A percentile compares a stretch with the other conserved stretches of the same genome.
Conservation (phyloP, 345 rosid genomes). For the Turritis glabra region DNA sequence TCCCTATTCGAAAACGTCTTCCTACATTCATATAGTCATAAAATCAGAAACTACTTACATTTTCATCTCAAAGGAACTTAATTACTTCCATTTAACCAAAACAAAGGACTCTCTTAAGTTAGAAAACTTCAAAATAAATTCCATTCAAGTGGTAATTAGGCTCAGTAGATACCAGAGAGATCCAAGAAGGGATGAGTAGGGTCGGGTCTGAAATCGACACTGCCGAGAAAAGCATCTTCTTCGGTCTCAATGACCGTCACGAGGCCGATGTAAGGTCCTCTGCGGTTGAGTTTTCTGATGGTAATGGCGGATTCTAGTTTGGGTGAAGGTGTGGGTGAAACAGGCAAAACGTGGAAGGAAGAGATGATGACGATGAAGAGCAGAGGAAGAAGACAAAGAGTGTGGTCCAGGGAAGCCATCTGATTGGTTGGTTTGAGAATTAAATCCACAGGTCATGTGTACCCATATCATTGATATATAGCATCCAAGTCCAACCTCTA, state of each 20-base stretch:
- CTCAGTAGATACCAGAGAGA: conserved; percentile 45
- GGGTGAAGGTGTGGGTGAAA: conserved; percentile 20
- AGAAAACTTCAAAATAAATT: not conserved
- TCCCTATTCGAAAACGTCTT: conserved; percentile 48
- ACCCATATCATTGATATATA: not conserved
- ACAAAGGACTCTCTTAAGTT: not conserved
- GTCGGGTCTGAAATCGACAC: conserved; percentile 42
- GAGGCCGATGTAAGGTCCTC: conserved; percentile 52
- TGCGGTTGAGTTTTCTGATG: conserved; percentile 40
- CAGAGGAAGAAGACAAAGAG: not conserved
- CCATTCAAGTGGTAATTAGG: conserved; percentile 18
- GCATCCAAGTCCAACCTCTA: not conserved
- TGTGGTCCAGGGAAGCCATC: conserved; percentile 28
- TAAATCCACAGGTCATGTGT: not conserved
- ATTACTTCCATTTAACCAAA: not conserved
- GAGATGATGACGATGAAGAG: conserved; percentile 6
- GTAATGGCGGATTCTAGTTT: conserved; percentile 10
- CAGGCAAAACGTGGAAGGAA: conserved; percentile 15
- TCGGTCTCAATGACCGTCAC: conserved; percentile 49
- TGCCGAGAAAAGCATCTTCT: conserved; percentile 44
- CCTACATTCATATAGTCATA: conserved; percentile 35
- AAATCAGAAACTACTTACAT: not conserved
- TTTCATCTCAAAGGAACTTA: not conserved
- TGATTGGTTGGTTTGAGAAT: not conserved
- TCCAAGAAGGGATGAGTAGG: conserved; percentile 43